A percentile compares a stretch with the other conserved stretches of the same genome.
These are phyloP conservation scores for Mortierella sp. DNA, from an alignment of 371 early-diverging fungal species.

Conservation along the genomic window DNA sequence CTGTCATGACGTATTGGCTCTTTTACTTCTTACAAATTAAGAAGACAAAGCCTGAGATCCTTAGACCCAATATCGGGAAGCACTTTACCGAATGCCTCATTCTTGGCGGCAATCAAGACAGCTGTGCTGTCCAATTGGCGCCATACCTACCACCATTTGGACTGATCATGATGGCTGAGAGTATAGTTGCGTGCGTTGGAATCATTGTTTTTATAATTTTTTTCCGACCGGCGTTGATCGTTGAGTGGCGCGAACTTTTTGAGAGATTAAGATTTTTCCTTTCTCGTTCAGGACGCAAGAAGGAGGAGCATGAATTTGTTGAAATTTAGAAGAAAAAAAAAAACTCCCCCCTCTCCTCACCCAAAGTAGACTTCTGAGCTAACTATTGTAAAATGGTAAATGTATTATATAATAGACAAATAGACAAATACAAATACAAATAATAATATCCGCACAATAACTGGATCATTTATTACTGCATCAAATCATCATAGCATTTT, in stretches of 20 bases:
- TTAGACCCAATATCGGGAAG: slow-evolving; percentile 23
- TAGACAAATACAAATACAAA: no score
- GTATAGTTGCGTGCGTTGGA: slow-evolving; percentile 65
- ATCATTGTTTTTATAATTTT: slow-evolving; percentile 67
- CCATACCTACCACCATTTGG: slow-evolving; percentile 61
- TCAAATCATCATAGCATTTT: no score
- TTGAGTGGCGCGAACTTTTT: slow-evolving; percentile 65
- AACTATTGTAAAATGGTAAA: no score
- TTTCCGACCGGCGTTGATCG: slow-evolving; percentile 64
- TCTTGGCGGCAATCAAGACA: slow-evolving; percentile 56
- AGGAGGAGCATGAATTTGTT: no score
- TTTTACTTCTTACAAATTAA: slow-evolving; percentile 67
- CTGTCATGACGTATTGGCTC: slow-evolving; percentile 65
- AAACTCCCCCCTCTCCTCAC: no score
- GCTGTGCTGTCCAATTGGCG: slow-evolving; percentile 23
- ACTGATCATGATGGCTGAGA: slow-evolving; percentile 66
- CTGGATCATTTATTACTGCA: no score
- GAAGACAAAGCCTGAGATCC: slow-evolving; percentile 44
- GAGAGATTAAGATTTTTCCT: neutral
- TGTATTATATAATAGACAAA: no score
- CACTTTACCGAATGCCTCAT: slow-evolving; percentile 64
- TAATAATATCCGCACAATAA: no score
- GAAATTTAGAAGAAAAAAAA: no score
- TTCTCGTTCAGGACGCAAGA: no score
- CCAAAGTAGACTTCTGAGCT: no score